phyloP scores from a whole-genome alignment of 2,329 filamentous ascomycete genomes.

The Phyllosticta citrichinensis region DNA sequence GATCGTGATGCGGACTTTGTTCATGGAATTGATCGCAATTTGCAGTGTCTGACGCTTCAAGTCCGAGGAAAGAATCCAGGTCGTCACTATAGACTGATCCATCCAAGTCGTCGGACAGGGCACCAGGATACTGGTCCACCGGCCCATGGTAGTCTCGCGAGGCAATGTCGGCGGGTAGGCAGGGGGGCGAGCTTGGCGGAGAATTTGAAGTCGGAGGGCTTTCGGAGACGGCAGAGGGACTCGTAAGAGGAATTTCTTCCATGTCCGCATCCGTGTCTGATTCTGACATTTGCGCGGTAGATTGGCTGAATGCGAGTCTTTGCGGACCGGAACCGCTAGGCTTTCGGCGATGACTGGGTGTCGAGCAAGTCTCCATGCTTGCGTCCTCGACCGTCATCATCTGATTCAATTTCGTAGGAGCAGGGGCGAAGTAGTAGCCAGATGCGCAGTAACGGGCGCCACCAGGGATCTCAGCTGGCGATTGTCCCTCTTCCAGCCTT shows the following conservation, averaged over 20 bases:
- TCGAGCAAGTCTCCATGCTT: not conserved
- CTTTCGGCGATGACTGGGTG: not conserved
- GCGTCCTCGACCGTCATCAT: not conserved
- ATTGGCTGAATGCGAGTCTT: not conserved
- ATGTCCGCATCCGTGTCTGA: not conserved
- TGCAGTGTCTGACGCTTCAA: not conserved
- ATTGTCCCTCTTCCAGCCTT: not conserved
- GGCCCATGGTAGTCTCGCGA: not conserved
- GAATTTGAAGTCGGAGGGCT: not conserved
- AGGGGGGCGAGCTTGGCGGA: not conserved
- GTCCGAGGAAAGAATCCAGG: not conserved
- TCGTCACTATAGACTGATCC: not conserved
- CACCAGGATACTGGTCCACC: not conserved
- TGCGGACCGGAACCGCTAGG: not conserved
- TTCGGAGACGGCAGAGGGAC: not conserved
- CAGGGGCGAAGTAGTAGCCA: not conserved
- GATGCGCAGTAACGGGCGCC: not conserved
- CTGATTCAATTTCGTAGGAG: not conserved
- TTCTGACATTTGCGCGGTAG: not conserved
- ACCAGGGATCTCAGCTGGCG: not conserved
- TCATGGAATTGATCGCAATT: not conserved
- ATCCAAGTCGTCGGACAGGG: not conserved
- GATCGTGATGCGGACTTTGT: not conserved
- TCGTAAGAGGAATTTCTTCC: not conserved
- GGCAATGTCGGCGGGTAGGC: not conserved